Base-by-base conservation (phyloP, 2,329 filamentous ascomycete species). In the Talaromyces albobiverticillius region DNA sequence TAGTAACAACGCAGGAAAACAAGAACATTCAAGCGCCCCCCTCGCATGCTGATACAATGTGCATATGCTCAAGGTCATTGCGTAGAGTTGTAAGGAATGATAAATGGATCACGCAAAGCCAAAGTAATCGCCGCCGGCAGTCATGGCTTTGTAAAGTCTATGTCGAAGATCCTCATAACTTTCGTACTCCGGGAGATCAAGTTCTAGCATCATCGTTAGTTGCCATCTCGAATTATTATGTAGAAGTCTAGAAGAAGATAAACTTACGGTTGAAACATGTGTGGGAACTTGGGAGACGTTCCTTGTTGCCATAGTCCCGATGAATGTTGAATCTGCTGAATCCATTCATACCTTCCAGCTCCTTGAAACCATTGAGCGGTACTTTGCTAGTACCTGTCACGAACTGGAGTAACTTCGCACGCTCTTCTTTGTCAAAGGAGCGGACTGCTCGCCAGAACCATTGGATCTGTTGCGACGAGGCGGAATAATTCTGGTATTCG, bases 391-490 rank as follows among this genome's bases (percentile, higher is more conserved):
- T 99, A 70, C 94, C 94, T 1, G 95, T 99, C 61, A 99, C 94
- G 71, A 99, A 99, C 68, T 99, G 94, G 42, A 99, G 82, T 59
- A 99, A 79, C 75, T 99, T 99, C 64, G 94, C 94, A 57, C 90
- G 89, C 76, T 99, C 95, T 76, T 99, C 95, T 76, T 97, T 97
- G 78, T 97, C 95, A 67, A 96, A 99, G 4, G 92, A 96, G 64
- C 94, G 87, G 41, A 99, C 85, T 23, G 94, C 94, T 66, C 95
- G 88, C 94, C 94, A 99, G 84, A 99, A 99, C 94, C 94, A 99
- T 71, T 97, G 92, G 56, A 99, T 96, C 70, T 99, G 95, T 42
- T 90, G 89, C 3, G 94, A 96, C 0, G 92, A 93, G 29, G 90
- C 87, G 4, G 85, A 90, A 76, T 99, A 99, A 73, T 97, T 97